A percentile compares a stretch with the other conserved stretches of the same genome.
Evolutionary conservation across 2,329 filamentous ascomycete species (phyloP).

Genomic region (Neonectria hederae): DNA sequence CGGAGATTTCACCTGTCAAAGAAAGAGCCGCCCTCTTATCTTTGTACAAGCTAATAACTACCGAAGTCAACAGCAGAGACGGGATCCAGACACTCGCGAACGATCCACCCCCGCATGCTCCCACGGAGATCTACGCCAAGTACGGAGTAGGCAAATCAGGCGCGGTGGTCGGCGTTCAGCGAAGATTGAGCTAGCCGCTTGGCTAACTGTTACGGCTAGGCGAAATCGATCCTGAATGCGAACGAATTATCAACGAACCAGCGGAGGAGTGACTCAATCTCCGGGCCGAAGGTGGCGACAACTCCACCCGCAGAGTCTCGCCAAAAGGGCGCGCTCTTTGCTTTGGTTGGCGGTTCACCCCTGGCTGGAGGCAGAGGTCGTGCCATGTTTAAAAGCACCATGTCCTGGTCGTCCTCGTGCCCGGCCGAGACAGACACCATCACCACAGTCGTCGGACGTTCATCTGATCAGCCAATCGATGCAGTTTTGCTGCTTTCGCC

Average conservation of each 20-base stretch:
- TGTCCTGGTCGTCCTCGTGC: conserved; percentile 20
- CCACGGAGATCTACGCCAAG: not conserved
- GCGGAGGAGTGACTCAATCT: conserved; percentile 23
- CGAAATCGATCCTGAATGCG: not conserved
- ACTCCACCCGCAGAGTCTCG: conserved; percentile 31
- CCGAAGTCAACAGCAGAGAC: conserved; percentile 6
- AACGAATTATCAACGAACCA: conserved; percentile 15
- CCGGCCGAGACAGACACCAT: not conserved
- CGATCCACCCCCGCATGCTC: conserved; percentile 38
- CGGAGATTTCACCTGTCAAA: not conserved
- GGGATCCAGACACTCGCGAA: not conserved
- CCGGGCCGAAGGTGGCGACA: conserved; percentile 27
- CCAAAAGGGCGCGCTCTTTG: conserved; percentile 20
- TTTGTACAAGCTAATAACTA: not conserved
- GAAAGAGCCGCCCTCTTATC: conserved; percentile 4
- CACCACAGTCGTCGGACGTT: not conserved
- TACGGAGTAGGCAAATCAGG: not conserved
- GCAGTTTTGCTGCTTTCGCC: not conserved
- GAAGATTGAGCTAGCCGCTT: conserved; percentile 20
- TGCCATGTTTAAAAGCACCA: conserved; percentile 32
- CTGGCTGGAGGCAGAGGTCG: conserved; percentile 21
- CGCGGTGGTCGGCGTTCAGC: conserved; percentile 13
- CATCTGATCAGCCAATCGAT: conserved; percentile 17
- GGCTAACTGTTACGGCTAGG: conserved; percentile 21
- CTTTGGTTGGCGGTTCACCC: conserved; percentile 25